Conservation (phyloP, 2,329 filamentous ascomycete species). For the Emergomyces pasteurianus region DNA sequence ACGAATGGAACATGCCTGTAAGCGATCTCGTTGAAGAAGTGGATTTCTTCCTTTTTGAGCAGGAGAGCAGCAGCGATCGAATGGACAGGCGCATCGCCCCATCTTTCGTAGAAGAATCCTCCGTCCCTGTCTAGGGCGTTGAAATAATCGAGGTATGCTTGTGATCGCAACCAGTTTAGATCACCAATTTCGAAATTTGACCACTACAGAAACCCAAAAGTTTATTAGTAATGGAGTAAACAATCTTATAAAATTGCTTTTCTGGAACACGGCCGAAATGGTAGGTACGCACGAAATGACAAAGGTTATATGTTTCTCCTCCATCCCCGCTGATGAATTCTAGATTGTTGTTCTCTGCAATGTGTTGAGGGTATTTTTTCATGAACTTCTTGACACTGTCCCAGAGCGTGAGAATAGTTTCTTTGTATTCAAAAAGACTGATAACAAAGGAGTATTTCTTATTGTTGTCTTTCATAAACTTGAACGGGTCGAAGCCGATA, state of each 20-base stretch:
- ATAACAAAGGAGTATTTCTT: conserved; percentile 98
- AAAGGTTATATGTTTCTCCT: conserved; percentile 89
- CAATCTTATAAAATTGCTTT: neutral
- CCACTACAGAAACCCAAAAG: conserved; percentile 50
- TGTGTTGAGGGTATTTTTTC: conserved; percentile 75
- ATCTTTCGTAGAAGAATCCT: conserved; percentile 98
- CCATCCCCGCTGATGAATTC: conserved; percentile 82
- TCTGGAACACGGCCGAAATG: neutral
- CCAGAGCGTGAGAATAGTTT: conserved; percentile 95
- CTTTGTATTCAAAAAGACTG: conserved; percentile 89
- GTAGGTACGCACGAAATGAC: conserved; percentile 70
- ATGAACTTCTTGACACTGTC: conserved; percentile 93
- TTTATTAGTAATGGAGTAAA: neutral
- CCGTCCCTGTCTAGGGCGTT: conserved; percentile 76
- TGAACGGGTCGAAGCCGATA: conserved; percentile 90
- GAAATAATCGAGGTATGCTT: conserved; percentile 86
- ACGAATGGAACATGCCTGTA: conserved; percentile 98
- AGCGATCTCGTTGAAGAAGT: conserved; percentile 98
- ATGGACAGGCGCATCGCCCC: conserved; percentile 95
- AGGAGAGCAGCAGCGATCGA: conserved; percentile 87
- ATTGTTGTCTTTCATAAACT: conserved; percentile 85
- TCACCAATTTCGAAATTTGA: conserved; percentile 98
- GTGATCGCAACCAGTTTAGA: conserved; percentile 81
- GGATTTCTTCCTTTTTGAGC: conserved; percentile 83
- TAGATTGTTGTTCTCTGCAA: conserved; percentile 75